Evolutionary conservation across 306 rosid genomes (phyloP).

Genomic region (Vigna mungo): DNA sequence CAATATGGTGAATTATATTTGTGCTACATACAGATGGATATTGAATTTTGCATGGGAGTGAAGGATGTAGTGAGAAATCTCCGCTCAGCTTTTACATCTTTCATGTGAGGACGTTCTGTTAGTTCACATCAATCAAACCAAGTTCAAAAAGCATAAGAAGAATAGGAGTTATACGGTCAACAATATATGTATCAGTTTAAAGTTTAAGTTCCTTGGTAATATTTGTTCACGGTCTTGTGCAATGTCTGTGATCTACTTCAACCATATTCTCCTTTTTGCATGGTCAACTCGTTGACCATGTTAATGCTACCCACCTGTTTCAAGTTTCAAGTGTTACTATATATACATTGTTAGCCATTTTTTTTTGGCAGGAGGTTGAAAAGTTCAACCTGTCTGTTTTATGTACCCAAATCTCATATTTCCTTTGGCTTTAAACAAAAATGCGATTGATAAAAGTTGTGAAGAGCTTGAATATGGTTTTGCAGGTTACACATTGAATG

Average conservation of each 20-base stretch:
- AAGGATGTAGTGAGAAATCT: conserved; percentile 78
- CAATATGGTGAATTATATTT: neutral
- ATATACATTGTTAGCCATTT: conserved; percentile 43
- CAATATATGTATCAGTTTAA: conserved; percentile 10
- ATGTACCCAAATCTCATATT: conserved; percentile 31
- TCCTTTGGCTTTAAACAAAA: conserved; percentile 35
- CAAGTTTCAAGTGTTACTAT: conserved; percentile 45
- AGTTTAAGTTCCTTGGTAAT: conserved; percentile 33
- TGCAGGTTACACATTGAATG: neutral
- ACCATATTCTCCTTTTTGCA: conserved; percentile 59
- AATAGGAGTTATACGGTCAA: neutral
- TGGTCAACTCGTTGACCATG: conserved; percentile 64
- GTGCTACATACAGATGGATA: conserved; percentile 71
- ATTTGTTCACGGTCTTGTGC: neutral
- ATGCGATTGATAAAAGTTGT: conserved; percentile 27
- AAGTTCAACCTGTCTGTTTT: conserved; percentile 40
- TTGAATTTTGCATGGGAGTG: conserved; percentile 65
- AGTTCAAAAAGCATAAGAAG: conserved; percentile 39
- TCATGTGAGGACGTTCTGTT: conserved; percentile 51
- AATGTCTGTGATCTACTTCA: conserved; percentile 47
- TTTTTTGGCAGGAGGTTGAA: conserved; percentile 48
- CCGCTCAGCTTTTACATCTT: conserved; percentile 58
- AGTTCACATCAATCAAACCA: conserved; percentile 5
- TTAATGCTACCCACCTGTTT: conserved; percentile 49
- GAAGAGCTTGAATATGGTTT: conserved; percentile 1